Base-by-base conservation (phyloP, 345 rosid species). In the Ceriops decandra region DNA sequence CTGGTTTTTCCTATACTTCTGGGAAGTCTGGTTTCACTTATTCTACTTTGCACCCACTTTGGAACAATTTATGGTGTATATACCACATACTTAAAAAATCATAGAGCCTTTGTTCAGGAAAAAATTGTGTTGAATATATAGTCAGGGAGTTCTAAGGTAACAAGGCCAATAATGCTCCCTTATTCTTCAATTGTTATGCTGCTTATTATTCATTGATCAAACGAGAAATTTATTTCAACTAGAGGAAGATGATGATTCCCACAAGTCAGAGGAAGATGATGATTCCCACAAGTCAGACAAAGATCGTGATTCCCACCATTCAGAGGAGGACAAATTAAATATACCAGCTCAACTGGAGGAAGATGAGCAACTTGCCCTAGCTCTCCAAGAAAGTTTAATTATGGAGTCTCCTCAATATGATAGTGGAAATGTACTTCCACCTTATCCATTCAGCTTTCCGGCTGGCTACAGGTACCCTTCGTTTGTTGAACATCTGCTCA, bases 361-460 rank as follows among this genome's bases (percentile, higher is more conserved):
- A 78, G 99, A 92, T 62, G 98, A 88, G 76, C 82, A 72, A 71
- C 89, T 95, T 1, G 98, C 99, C 26, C 87, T 72, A 83, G 98
- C 97, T 74, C 52, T 95, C 70, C 96, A 95, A 83, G 92, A 90
- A 74, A 95, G 98, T 74, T 71, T 92, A 76, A 75, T 26, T 46
- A 35, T 79, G 27, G 89, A 81, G 26, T 77, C 92, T 77, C 89
- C 93, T 62, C 80, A 66, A 66, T 63, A 80, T 80, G 87, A 79
- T 72, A 57, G 62, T 24, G 81, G 76, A 68, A 86, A 67, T 68
- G 33, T 74, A 36, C 79, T 83, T 73, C 93, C 79, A 57, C 90
- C 86, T 56, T 70, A 66, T 78, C 83, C 97, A 0, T 82, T 76
- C 82, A 73, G 84, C 71, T 76, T 73, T 61, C 86, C 95, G 15